Evolutionary conservation across 2,329 filamentous ascomycete species (phyloP), one percentile per base, ranked within the genome.

Genomic region (Aspergillus proliferans): DNA sequence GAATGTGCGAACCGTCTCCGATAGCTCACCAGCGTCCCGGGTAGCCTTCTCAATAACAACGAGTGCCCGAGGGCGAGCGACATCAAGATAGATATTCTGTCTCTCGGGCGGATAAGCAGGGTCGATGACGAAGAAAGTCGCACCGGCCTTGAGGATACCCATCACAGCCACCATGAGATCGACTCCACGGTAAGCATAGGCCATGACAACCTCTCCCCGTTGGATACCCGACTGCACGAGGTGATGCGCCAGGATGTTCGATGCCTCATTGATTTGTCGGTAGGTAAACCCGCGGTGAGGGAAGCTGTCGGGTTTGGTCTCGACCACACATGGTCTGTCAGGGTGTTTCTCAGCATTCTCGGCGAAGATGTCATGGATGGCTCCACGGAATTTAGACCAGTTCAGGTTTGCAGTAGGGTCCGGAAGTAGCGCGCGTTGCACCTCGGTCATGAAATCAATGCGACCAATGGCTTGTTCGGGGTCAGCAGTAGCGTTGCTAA

Each of bases 121-220:
- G 65, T 95, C 90, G 19, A 95, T 79, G 39, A 76, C 71, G 47
- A 76, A 80, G 65, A 82, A 78, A 30, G 78, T 80, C 7, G 78
- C 81, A 49, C 80, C 81, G 34, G 80, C 78, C 69, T 76, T 75
- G 65, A 82, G 64, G 19, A 78, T 79, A 51, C 90, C 91, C 88
- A 95, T 95, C 47, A 90, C 84, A 33, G 86, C 83, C 6, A 87
- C 82, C 0, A 87, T 84, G 39, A 88, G 71, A 59, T 88, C 88
- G 28, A 95, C 90, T 48, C 83, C 83, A 50, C 91, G 83, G 70
- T 95, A 81, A 48, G 88, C 88, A 64, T 84, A 96, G 55, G 93
- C 87, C 88, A 95, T 95, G 60, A 95, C 89, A 2, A 95, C 90
- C 64, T 97, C 90, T 7, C 89, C 90, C 57, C 83, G 76, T 51